Evolutionary conservation across 768 basidiomycete species (phyloP), one percentile per base, ranked within the genome.

Genomic region (Gelatoporia subvermispora): DNA sequence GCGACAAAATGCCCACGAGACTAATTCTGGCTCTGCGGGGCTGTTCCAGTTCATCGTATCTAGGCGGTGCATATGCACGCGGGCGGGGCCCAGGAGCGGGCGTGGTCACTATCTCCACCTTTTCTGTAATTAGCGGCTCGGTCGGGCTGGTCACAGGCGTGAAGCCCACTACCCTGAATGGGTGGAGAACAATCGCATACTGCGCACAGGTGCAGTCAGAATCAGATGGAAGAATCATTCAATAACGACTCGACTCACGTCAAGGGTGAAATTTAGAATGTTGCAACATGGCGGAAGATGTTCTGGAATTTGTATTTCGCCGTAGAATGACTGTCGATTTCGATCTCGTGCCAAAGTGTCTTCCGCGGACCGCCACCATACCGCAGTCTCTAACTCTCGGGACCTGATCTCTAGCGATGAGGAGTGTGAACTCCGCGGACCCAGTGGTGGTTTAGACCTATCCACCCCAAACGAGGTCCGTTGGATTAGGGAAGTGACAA

Each of bases 71-170:
- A 22, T 49, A 49, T 13, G 53, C 38, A 7, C 50, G 37, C 7
- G 48, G 50, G 8, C 35, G 41, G 9, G 51, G 55, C 11, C 48
- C 54, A 24, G 48, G 42, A 16, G 52, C 49, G 44, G 51, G 48
- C n/a, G 49, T 52, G n/a, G 56, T 60, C 4, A 54, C 58, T 35
- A 59, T 53, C 23, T 50, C 43, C 11, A 61, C 49, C 11, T 35
- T 21, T 45, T 51, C 48, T 40, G 43, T 41, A 13, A 56, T 13
- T 18, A 60, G 35, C 7, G 50, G 40, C 31, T 48, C 41, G 34
- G 35, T 50, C 13, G 18, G 9, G 8, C 45, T 35, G 1, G 16
- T 17, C 21, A 34, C 37, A n/a, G 51, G 48, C 16, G 39, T 48
- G 45, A 56, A 63, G 8, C 54, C 54, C 4, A 53, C 53, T 11